A percentile compares a stretch with the other conserved stretches of the same genome.
These are phyloP conservation scores for Leccinum boreale DNA, from an alignment of 768 basidiomycete species.

Conservation along the genomic window DNA sequence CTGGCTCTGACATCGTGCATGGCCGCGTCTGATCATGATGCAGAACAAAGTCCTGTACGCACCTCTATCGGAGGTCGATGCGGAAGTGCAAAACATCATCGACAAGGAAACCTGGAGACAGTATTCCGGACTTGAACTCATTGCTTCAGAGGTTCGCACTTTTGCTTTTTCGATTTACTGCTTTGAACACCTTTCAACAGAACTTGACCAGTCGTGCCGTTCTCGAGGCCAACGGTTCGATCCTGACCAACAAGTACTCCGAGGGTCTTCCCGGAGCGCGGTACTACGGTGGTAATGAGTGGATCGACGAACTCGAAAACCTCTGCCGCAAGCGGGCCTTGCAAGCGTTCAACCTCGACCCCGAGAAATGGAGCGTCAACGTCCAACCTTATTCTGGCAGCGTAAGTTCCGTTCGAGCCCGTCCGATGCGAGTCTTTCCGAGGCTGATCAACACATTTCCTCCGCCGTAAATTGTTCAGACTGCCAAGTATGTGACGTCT, in stretches of 20 bases:
- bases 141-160: slow-evolving; percentile 86
- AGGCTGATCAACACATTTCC: slow-evolving; percentile 13
- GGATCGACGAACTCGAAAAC: slow-evolving; percentile 92
- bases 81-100: slow-evolving; percentile 94
- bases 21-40: neutral
- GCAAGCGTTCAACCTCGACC: slow-evolving; percentile 93
- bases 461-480: slow-evolving; percentile 41
- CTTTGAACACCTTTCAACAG: slow-evolving; percentile 36
- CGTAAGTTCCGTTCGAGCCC: slow-evolving; percentile 49
- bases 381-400: slow-evolving; percentile 98
- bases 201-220: slow-evolving; percentile 94
- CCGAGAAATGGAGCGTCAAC: slow-evolving; percentile 94
- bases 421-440: neutral
- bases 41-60: slow-evolving; percentile 93
- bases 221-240: slow-evolving; percentile 98
- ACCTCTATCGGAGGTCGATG: slow-evolving; percentile 87
- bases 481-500: slow-evolving; percentile 69
- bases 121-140: slow-evolving; percentile 96
- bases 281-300: slow-evolving; percentile 98
- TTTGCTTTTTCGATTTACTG: neutral
- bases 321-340: slow-evolving; percentile 96
- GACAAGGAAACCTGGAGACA: slow-evolving; percentile 99
- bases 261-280: slow-evolving; percentile 98
- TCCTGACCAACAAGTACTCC: slow-evolving; percentile 99
- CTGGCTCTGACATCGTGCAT: neutral